These are phyloP conservation scores for Colletotrichum sp. DNA, from an alignment of 2,329 filamentous ascomycete species.

Conservation along the genomic window DNA sequence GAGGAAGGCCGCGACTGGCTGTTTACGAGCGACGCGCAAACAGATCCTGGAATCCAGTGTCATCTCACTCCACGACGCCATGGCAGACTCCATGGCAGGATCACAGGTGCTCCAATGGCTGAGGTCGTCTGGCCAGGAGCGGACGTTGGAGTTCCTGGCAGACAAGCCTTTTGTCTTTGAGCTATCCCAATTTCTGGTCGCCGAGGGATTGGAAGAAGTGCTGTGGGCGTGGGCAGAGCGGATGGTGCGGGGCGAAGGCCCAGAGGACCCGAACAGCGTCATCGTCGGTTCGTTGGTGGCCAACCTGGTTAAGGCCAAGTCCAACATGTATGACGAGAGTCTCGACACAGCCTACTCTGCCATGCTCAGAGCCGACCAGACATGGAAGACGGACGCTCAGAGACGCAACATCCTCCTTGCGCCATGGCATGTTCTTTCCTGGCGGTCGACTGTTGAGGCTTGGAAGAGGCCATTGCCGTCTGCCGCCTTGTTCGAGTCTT, in stretches of 20 bases:
- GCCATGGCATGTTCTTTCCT: conserved; percentile 55
- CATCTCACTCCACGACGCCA: conserved; percentile 34
- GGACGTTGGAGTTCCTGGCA: conserved; percentile 49
- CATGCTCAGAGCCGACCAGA: conserved; percentile 50
- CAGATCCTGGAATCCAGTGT: conserved; percentile 40
- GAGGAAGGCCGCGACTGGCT: conserved; percentile 56
- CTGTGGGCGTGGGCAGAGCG: conserved; percentile 53
- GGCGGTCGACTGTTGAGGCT: conserved; percentile 56
- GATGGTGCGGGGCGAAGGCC: conserved; percentile 25
- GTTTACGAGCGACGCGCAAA: conserved; percentile 52
- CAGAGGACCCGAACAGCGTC: background rate
- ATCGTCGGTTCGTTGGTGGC: conserved; percentile 33
- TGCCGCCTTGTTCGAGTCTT: conserved; percentile 55
- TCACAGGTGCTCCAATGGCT: conserved; percentile 59
- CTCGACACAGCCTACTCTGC: conserved; percentile 56
- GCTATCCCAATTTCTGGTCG: conserved; percentile 56
- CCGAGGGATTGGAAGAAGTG: conserved; percentile 55
- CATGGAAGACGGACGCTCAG: conserved; percentile 40
- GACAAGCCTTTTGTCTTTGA: conserved; percentile 40
- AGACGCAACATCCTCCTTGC: conserved; percentile 41
- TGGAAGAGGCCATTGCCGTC: conserved; percentile 51
- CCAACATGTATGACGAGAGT: conserved; percentile 38
- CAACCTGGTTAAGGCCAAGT: conserved; percentile 47
- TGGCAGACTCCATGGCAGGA: conserved; percentile 50
- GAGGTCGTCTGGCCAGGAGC: conserved; percentile 52